Evolutionary conservation across 108 stramenopile species (phyloP).

Genomic region (Discostella stelligeroides): DNA sequence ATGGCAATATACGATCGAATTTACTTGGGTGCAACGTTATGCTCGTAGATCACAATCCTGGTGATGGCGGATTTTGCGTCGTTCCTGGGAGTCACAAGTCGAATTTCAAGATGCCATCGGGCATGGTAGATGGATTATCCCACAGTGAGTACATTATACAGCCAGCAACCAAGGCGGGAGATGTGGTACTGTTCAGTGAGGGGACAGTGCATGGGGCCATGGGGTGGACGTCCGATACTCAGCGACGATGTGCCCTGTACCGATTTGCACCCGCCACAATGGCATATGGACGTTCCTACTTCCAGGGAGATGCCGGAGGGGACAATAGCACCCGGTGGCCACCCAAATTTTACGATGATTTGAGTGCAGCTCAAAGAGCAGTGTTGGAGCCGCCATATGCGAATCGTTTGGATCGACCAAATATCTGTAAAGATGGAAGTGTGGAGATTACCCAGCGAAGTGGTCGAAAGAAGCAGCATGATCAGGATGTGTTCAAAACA

Average conservation of each 20-base stretch:
- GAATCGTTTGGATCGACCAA: slow-evolving; percentile 84
- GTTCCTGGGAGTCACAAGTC: slow-evolving; percentile 92
- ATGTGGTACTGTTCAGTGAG: slow-evolving; percentile 90
- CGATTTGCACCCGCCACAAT: slow-evolving; percentile 84
- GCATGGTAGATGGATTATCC: slow-evolving; percentile 84
- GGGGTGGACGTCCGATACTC: slow-evolving; percentile 69
- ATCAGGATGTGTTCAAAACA: slow-evolving; percentile 84
- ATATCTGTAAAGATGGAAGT: slow-evolving; percentile 64
- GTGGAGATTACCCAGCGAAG: slow-evolving; percentile 71
- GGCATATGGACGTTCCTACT: slow-evolving; percentile 88
- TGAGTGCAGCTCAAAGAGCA: slow-evolving; percentile 79
- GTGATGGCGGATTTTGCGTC: slow-evolving; percentile 91
- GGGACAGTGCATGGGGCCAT: slow-evolving; percentile 93
- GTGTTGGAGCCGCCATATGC: slow-evolving; percentile 92
- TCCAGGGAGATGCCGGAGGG: slow-evolving; percentile 68
- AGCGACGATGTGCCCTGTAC: slow-evolving; percentile 82
- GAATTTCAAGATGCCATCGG: slow-evolving; percentile 85
- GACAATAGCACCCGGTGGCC: slow-evolving; percentile 62
- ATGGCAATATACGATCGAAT: slow-evolving; percentile 68
- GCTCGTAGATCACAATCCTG: slow-evolving; percentile 82
- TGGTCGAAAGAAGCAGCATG: slow-evolving; percentile 83
- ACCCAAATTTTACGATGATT: slow-evolving; percentile 68
- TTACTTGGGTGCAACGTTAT: slow-evolving; percentile 86
- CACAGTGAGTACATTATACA: slow-evolving; percentile 81
- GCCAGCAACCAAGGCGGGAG: slow-evolving; percentile 90